phyloP scores from a whole-genome alignment of 345 rosid genomes.

The Citrus medica region DNA sequence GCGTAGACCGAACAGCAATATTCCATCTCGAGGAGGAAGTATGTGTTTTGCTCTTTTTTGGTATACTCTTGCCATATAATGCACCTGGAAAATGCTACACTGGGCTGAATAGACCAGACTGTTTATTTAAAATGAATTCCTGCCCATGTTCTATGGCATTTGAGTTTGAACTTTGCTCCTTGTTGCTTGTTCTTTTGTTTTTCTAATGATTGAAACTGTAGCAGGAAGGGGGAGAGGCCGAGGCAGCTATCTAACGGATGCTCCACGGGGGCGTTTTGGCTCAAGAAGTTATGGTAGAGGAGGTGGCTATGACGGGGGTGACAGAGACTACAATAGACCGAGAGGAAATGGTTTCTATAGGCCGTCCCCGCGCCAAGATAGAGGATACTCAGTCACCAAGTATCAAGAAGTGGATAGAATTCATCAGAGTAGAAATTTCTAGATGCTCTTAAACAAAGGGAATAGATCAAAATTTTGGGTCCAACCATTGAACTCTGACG shows the following conservation, averaged over 20 bases:
- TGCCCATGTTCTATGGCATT: not conserved
- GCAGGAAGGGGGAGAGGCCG: slow-evolving; percentile 57
- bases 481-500: not conserved
- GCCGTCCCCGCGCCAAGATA: slow-evolving; percentile 38
- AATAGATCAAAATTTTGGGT: slow-evolving; percentile 25
- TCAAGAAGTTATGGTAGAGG: slow-evolving; percentile 41
- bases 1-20: slow-evolving; percentile 59
- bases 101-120: too few species aligned
- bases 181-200: not conserved
- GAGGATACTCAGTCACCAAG: slow-evolving; percentile 34
- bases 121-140: not conserved
- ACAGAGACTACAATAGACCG: slow-evolving; percentile 40
- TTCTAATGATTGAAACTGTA: not conserved
- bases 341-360: slow-evolving; percentile 58
- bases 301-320: slow-evolving; percentile 37
- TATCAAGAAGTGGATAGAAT: slow-evolving; percentile 29
- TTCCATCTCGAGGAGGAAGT: slow-evolving; percentile 64
- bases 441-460: not conserved
- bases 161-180: not conserved
- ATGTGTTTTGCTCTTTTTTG: slow-evolving; percentile 13
- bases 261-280: slow-evolving; percentile 45
- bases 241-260: slow-evolving; percentile 45
- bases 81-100: not conserved
- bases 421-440: slow-evolving; percentile 16
- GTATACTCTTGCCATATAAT: not conserved